Evolutionary conservation across 768 basidiomycete genomes (phyloP), one percentile per base, ranked within the genome.

Genomic region (Mycena leptocephala): DNA sequence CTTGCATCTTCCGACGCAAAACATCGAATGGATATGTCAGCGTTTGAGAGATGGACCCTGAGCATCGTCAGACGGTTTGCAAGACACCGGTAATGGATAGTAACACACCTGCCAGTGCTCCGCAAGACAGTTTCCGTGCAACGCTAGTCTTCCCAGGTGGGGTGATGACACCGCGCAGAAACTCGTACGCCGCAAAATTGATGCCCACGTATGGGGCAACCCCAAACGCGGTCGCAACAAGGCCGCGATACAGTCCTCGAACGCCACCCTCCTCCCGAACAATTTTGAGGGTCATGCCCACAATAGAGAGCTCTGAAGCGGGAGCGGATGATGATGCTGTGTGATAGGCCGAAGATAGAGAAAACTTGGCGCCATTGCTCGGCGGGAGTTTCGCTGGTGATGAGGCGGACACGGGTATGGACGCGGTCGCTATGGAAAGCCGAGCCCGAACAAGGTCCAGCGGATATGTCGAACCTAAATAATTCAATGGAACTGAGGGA

Each of bases 1-100:
- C 95, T 84, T 99, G 98, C 94, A 99, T 97, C 89, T 99, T 98
- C 75, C 98, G 90, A 59, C 98, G 90, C 73, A 99, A 85, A 7
- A 99, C 96, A 83, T 99, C 98, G 80, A 98, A 96, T 11, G 98
- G 98, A 83, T 98, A 99, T 6, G 97, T 99, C 79, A 99, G 85
- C 63, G 97, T 96, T 84, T 99, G 96, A 16, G 97, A 97, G 78
- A 98, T 94, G 30, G 94, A 93, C n/a, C 96, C 96, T 91, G 85
- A 67, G 18, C 22, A 26, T 43, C 16, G 35, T 76, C 56, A 48
- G 61, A 30, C 37, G 33, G 22, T n/a, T 35, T 65, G 26, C 46
- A 33, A 65, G 66, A 58, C 14, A 69, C 66, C 33, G 11, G 53
- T 37, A 72, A 53, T 70, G 58, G 24, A 61, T 35, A 24, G 46